A percentile compares a stretch with the other conserved stretches of the same genome.
phyloP scores from a whole-genome alignment of 805 yeast species.

The Cyberlindnera lachancei region DNA sequence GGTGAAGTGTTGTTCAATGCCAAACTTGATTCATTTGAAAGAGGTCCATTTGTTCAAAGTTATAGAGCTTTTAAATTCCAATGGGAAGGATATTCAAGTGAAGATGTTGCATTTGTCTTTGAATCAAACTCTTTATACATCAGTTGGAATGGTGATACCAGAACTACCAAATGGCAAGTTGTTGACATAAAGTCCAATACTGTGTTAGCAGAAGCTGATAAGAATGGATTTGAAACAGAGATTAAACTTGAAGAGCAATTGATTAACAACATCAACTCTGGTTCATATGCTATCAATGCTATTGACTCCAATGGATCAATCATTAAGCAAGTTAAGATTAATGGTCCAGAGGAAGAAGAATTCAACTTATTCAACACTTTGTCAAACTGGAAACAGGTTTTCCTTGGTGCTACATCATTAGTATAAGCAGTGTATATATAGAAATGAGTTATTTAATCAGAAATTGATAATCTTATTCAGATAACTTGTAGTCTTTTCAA shows the following conservation, averaged over 20 bases:
- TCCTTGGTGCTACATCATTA: no score
- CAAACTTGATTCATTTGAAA: constrained; percentile 24
- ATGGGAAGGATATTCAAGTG: constrained; percentile 30
- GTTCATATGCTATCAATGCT: no score
- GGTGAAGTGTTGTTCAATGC: constrained; percentile 28
- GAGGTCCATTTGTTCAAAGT: constrained; percentile 24
- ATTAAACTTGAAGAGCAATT: no score
- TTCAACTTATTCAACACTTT: no score
- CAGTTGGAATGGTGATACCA: constrained; percentile 35
- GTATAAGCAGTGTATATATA: no score
- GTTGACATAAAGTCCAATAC: constrained; percentile 8
- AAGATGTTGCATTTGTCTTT: constrained; percentile 23
- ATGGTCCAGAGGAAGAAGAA: no score
- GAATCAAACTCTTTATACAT: constrained; percentile 19
- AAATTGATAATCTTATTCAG: no score
- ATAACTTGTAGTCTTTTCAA: constrained; percentile 2
- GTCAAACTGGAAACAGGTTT: no score
- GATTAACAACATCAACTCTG: no score
- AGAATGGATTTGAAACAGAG: constrained; percentile 26
- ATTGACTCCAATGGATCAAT: no score
- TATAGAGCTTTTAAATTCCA: constrained; percentile 30
- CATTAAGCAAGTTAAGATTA: no score
- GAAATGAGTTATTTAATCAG: no score
- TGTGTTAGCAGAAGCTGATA: constrained; percentile 16
- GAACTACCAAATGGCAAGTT: constrained; percentile 26